Base-by-base conservation (phyloP, 1,284 basidiomycete genomes). In the Cutaneotrichosporon cavernicola region DNA sequence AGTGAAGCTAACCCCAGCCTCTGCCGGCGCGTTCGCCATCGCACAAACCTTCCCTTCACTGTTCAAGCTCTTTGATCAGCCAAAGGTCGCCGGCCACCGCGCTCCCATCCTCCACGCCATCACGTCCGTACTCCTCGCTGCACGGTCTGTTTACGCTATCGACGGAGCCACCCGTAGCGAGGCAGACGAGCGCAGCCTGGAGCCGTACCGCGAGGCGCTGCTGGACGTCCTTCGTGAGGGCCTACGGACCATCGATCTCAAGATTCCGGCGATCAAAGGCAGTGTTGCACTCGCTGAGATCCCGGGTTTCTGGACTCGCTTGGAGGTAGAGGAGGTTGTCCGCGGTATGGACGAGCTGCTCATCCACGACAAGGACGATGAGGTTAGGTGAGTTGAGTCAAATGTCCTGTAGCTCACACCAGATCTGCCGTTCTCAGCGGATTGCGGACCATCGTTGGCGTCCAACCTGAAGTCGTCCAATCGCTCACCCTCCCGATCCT, bases 251-350 rank as follows among this genome's bases (percentile, higher is more conserved):
- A 70, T 74, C 16, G 72, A 88, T 2, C 76, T 92, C 61, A 87
- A 87, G 70, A 77, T 80, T 0, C 66, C 84, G 2, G 80, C 85
- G 0, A 85, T 87, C 14, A 82, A 86, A 30, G 81, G 84, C 11
- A 83, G 86, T 56, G 88, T 90, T 0, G 71, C 76, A 22, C 74
- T 94, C 66, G 84, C 88, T n/a, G 85, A 85, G 9, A 87, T 90
- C 5, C 81, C 83, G 2, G 78, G 80, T 0, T 84, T 94, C 52
- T 81, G 95, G 34, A 82, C 85, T 0, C 83, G 87, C 57, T 85
- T 88, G 34, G 95, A 98, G 76, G 79, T 92, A 4, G 86, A 87
- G 13, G 92, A 89, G 74, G 82, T 93, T 51, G 89, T 95, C 1
- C 87, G 89, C 63, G 88, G 86, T 61, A 84, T 90, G 36, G 88